Base-by-base conservation (phyloP, 2,329 filamentous ascomycete species). In the Microcyclosporella mali region DNA sequence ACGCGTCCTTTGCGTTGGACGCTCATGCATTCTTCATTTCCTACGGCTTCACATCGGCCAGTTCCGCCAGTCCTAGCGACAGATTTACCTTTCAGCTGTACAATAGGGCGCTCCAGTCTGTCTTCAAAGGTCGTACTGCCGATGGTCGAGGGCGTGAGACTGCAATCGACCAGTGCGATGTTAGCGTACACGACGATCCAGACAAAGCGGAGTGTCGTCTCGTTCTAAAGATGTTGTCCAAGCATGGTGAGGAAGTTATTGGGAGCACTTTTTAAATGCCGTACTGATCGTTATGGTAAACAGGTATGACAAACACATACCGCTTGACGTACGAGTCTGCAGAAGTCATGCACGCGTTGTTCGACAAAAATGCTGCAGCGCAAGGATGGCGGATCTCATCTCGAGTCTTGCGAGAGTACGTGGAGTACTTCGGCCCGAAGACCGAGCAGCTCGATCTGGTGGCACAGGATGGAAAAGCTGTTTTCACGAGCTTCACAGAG, bases 371-470 rank as follows among this genome's bases (percentile, higher is more conserved):
- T 21, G 74, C 79, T 42, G 82, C 84, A 1, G 71, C 70, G 1
- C 85, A 88, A 47, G 74, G 75, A 46, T 90, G 85, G 85, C 75
- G 73, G 9, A 86, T 89, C 44, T 79, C 82, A 12, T 81, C 84
- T 2, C 73, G 79, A 45, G 82, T 82, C 0, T 66, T 90, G 39
- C 78, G 82, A 48, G 84, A 88, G 55, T 76, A 88, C 48, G 82
- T 86, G 66, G 85, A 89, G 46, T 85, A 88, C 58, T 89, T 89
- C 57, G 84, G 84, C 0, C 82, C 83, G 1, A 85, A 84, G 4
- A 87, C 86, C 25, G 85, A 90, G 61, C 82, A 88, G 52, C 74
- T 90, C 2, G 85, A 89, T 53, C 82, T 90, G 50, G 84, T 85
- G 57, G 80, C 82, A 10, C 79, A 85, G 40, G 77, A 84, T 35